phyloP scores from a whole-genome alignment of 495 filamentous ascomycete genomes.

The Chaetomium cochliodes region DNA sequence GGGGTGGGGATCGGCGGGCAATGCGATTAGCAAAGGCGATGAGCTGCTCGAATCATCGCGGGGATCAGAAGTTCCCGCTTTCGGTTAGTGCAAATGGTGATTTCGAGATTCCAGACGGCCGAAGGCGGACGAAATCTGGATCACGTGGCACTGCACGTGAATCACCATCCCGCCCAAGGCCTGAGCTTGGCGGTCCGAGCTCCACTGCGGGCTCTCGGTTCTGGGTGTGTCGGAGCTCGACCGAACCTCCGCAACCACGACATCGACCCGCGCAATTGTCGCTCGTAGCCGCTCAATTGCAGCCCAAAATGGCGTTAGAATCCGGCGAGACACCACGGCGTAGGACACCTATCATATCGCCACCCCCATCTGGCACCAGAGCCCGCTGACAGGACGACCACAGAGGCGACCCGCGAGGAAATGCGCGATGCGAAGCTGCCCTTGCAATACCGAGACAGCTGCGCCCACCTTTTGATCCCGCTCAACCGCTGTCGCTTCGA shows the following conservation, averaged over 20 bases:
- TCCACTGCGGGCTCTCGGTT: conserved; percentile 1
- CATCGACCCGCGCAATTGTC: conserved; percentile 29
- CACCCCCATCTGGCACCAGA: background rate
- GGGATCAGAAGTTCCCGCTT: too few species aligned
- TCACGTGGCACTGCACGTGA: conserved; percentile 2
- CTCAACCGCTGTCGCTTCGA: conserved; percentile 91
- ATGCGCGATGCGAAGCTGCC: conserved; percentile 92
- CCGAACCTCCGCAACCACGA: conserved; percentile 15
- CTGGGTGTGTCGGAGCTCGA: background rate
- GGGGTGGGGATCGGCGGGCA: too few species aligned
- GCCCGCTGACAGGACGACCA: conserved; percentile 12
- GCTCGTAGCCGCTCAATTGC: conserved; percentile 33
- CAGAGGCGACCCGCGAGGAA: conserved; percentile 76
- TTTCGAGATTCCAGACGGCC: too few species aligned
- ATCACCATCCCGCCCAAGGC: background rate
- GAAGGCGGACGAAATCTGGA: too few species aligned
- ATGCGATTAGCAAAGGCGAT: too few species aligned
- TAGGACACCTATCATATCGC: conserved; percentile 22
- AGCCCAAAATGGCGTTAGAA: conserved; percentile 39
- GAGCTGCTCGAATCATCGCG: too few species aligned
- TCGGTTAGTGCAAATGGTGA: too few species aligned
- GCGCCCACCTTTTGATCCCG: conserved; percentile 89
- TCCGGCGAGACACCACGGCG: conserved; percentile 40
- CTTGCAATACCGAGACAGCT: conserved; percentile 87
- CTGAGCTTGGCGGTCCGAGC: background rate